Conservation (phyloP, 2,329 filamentous ascomycete genomes). For the Ophiostoma himal-ulmi region DNA sequence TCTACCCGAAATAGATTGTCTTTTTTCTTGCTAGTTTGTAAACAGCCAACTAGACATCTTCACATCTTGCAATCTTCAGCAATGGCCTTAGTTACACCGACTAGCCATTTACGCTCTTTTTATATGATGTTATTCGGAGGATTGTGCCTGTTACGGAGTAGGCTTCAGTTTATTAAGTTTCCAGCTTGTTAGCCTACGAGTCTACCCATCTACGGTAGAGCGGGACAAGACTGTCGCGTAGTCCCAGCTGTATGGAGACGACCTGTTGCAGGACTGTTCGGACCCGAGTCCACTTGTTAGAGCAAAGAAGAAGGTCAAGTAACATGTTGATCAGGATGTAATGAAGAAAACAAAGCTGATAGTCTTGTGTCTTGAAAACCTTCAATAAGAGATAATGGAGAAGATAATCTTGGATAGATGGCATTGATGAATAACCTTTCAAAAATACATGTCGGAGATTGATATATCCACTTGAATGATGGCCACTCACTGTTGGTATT, state of each 20-base stretch:
- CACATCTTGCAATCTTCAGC: background rate
- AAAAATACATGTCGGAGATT: constrained; percentile 7
- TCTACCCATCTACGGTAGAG: constrained; percentile 1
- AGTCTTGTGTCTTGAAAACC: background rate
- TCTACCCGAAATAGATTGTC: constrained; percentile 9
- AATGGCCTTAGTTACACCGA: background rate
- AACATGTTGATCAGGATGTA: background rate
- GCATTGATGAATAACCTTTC: background rate
- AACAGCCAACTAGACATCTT: background rate
- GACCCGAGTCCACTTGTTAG: background rate
- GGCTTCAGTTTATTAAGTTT: background rate
- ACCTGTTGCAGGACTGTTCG: constrained; percentile 3
- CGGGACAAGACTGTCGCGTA: background rate
- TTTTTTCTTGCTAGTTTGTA: background rate
- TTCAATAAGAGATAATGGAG: background rate
- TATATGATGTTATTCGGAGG: constrained; percentile 3
- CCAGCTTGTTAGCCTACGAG: background rate
- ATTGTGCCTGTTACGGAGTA: constrained; percentile 5
- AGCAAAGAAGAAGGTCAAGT: background rate
- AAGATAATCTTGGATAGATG: background rate
- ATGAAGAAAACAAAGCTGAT: background rate
- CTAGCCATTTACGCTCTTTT: background rate
- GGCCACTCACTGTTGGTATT: background rate
- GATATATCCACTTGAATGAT: background rate
- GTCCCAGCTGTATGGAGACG: background rate